Conservation (phyloP, 441 rosid genomes). For the Eutrema salsugineum region DNA sequence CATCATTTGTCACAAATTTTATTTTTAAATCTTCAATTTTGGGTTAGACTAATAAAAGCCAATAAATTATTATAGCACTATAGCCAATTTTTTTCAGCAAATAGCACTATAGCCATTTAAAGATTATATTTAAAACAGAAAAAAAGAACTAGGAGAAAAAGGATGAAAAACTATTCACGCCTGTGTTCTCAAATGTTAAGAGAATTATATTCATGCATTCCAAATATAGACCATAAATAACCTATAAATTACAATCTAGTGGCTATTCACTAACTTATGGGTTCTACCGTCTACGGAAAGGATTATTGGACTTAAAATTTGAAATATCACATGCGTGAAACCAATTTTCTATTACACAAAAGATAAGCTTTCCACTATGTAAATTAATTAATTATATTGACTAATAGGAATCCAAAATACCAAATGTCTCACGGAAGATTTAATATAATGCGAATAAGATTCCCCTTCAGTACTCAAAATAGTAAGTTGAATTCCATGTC, state of each 20-base stretch:
- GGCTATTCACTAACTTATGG: neutral
- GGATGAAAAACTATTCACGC: neutral
- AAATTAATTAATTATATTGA: neutral
- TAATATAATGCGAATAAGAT: neutral
- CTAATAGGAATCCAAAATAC: neutral
- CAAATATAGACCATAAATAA: no score
- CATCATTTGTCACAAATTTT: neutral
- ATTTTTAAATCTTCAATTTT: no score
- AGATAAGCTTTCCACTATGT: neutral
- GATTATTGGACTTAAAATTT: no score
- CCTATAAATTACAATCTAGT: no score
- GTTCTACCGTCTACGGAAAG: neutral
- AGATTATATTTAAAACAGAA: neutral
- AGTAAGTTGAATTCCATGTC: slow-evolving; percentile 52
- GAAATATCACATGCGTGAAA: neutral
- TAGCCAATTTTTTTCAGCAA: no score
- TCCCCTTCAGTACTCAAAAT: slow-evolving; percentile 40
- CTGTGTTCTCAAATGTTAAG: neutral
- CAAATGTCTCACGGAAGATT: neutral
- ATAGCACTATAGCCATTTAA: neutral
- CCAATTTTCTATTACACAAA: neutral
- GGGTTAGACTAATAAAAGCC: neutral
- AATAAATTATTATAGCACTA: neutral
- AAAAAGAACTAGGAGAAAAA: neutral
- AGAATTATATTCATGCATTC: no score